Evolutionary conservation across 1,284 basidiomycete genomes (phyloP), one percentile per base, ranked within the genome.

Genomic region (Tremellales sp.): DNA sequence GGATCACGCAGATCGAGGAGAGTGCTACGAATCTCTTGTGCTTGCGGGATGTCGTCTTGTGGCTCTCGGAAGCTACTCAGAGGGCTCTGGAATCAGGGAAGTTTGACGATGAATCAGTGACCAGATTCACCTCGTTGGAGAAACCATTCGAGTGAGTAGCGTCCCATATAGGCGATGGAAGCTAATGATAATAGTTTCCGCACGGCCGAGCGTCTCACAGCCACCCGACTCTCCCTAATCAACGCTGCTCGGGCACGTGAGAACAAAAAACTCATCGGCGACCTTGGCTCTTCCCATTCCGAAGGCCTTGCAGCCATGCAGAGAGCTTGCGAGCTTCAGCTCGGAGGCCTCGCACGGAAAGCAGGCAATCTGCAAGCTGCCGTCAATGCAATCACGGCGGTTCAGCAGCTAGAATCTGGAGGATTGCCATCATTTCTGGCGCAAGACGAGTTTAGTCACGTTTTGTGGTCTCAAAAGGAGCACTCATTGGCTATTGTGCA

Each of bases 381-480:
- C 0, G 74, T 97, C 41, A 97, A 95, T 57, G 84, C 92, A 2
- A 77, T 93, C 26, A 78, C 85, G 13, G 79, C 82, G 25, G 87
- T 90, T 0, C 83, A 85, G 56, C 75, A 74, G 35, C 72, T 94
- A 18, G 81, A 83, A 51, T 64, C 61, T 0, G 51, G 57, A 3
- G 31, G 35, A 8, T 38, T 45, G 1, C 75, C 76, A 1, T 76
- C 82, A 13, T 76, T 81, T 24, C 51, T 50, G 12, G 61, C 60
- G 3, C 55, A 67, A 26, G 64, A 71, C 60, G 92, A 97, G 66
- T 90, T 90, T 57, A 85, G 93, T 2, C 81, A 85, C 46, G 90
- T 97, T 5, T 78, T 97, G 10, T 97, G 94, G 91, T 73, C 81
- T 4, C 85, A 89, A 58, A 81, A 82, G 29, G 91, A 97, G 63